Conservation (phyloP, 1,284 basidiomycete species). For the Papiliotrema terrestris region DNA sequence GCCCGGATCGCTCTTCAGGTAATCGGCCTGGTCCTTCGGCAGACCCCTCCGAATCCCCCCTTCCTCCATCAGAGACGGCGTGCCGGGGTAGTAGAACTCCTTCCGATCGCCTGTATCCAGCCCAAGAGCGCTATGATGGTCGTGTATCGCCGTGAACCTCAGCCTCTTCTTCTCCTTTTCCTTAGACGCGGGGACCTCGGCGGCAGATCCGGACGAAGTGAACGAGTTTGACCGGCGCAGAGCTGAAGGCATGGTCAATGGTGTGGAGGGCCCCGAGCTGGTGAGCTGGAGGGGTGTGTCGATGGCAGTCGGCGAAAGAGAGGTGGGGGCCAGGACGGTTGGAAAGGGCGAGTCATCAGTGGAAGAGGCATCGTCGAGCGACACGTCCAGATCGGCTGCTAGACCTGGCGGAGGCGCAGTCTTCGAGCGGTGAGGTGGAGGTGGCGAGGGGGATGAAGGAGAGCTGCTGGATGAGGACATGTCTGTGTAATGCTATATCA, state of each 20-base stretch:
- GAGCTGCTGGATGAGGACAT: background rate
- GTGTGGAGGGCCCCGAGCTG: background rate
- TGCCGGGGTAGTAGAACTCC: slow-evolving; percentile 14
- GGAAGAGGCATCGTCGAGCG: background rate
- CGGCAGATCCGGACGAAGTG: slow-evolving; percentile 3
- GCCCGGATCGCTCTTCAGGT: slow-evolving; percentile 37
- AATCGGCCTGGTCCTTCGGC: slow-evolving; percentile 30
- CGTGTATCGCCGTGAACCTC: slow-evolving; percentile 20
- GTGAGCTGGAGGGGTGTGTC: slow-evolving; percentile 10
- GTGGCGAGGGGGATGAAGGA: background rate
- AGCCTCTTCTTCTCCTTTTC: slow-evolving; percentile 29
- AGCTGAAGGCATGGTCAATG: background rate
- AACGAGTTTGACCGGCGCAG: background rate
- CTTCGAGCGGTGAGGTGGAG: background rate
- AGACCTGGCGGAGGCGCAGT: too few relatives aligned
- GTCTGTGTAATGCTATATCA: too few relatives aligned
- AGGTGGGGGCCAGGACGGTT: slow-evolving; percentile 10
- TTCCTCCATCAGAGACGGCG: slow-evolving; percentile 1
- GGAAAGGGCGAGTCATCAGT: slow-evolving; percentile 3
- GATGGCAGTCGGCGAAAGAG: too few relatives aligned
- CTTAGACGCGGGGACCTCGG: background rate
- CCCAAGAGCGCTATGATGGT: slow-evolving; percentile 2
- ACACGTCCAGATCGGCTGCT: background rate
- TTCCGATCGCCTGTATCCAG: background rate
- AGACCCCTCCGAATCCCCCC: slow-evolving; percentile 17